Percentiles rank a stretch among this genome's conserved stretches.
Conservation (phyloP, 192 early-diverging fungal species). For the Glomus cerebriforme region DNA sequence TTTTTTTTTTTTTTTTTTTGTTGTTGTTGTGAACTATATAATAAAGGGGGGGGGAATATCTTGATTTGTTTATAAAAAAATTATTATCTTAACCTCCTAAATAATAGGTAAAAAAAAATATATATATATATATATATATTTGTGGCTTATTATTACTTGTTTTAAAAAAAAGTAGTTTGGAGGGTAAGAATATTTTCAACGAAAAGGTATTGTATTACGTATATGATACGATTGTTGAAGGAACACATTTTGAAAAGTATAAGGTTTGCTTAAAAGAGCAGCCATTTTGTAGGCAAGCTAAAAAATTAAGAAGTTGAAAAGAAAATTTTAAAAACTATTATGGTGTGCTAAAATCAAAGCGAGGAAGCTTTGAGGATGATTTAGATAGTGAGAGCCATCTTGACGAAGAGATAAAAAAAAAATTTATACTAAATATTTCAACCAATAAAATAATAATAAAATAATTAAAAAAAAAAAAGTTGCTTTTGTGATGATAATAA, state of each 20-base stretch:
- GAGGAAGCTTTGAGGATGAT: conserved; percentile 12
- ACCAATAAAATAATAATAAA: no score
- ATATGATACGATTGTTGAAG: background rate
- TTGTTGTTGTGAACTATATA: no score
- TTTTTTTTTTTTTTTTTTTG: conserved; percentile 12
- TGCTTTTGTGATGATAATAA: no score
- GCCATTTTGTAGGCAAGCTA: conserved; percentile 21
- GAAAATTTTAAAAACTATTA: background rate
- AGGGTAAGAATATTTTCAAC: background rate
- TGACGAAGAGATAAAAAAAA: background rate
- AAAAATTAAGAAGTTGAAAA: background rate
- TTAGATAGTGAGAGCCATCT: conserved; percentile 22
- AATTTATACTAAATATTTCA: background rate
- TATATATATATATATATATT: background rate
- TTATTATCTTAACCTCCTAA: background rate
- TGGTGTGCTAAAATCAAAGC: conserved; percentile 7
- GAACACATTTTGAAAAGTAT: background rate
- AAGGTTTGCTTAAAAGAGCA: background rate
- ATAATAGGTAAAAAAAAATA: background rate
- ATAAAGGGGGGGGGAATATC: no score
- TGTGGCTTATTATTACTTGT: background rate
- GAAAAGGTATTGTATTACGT: conserved; percentile 27
- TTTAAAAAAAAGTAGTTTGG: background rate
- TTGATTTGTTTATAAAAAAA: no score
- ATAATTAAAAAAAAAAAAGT: no score